Evolutionary conservation across 2,329 filamentous ascomycete species (phyloP).

Genomic region (Anthostomella pinea): DNA sequence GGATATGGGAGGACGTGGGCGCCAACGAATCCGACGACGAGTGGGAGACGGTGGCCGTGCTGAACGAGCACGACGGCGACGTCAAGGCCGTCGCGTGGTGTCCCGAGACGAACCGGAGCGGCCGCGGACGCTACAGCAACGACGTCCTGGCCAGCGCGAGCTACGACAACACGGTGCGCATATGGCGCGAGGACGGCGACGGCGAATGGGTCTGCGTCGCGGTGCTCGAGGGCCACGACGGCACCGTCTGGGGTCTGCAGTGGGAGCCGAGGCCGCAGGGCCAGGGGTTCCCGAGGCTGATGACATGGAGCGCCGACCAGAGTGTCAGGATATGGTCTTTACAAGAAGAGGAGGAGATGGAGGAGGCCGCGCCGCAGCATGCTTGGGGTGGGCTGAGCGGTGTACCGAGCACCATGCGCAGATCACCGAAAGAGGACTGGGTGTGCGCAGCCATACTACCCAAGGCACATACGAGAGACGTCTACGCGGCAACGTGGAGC

Average conservation of each 20-base stretch:
- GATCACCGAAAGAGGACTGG: conserved; percentile 79
- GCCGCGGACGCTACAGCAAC: conserved; percentile 48
- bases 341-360: conserved; percentile 51
- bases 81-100: conserved; percentile 96
- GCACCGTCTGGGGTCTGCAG: conserved; percentile 88
- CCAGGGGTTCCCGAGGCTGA: conserved; percentile 57
- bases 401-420: conserved; percentile 88
- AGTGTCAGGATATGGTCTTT: conserved; percentile 78
- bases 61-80: conserved; percentile 92
- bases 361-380: conserved; percentile 33
- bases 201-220: conserved; percentile 89
- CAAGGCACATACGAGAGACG: conserved; percentile 69
- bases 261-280: conserved; percentile 54
- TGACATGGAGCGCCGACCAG: conserved; percentile 82
- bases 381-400: conserved; percentile 47
- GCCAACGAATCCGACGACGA: conserved; percentile 77
- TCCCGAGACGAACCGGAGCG: conserved; percentile 57
- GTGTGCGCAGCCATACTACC: conserved; percentile 74
- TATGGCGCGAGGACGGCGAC: conserved; percentile 88
- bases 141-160: conserved; percentile 85
- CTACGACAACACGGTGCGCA: conserved; percentile 86
- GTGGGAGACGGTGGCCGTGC: conserved; percentile 92
- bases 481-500: conserved; percentile 88
- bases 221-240: conserved; percentile 73
- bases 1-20: conserved; percentile 96